phyloP scores from a whole-genome alignment of 2,329 filamentous ascomycete genomes.

The Hypoxylon sp. region DNA sequence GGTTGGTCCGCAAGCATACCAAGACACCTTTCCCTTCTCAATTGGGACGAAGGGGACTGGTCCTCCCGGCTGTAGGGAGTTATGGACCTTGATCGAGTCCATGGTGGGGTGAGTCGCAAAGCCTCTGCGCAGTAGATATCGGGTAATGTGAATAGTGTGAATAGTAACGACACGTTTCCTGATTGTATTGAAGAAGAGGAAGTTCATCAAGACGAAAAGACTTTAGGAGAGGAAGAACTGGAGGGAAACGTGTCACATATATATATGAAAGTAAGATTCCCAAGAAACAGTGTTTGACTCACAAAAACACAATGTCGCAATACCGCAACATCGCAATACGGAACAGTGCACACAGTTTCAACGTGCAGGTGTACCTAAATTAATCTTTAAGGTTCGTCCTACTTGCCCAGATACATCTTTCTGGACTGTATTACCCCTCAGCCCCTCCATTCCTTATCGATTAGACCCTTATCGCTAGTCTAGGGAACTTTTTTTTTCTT shows the following conservation, averaged over 20 bases:
- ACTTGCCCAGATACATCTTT: not conserved
- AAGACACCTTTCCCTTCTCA: slow-evolving; percentile 79
- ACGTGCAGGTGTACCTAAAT: not conserved
- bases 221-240: slow-evolving; percentile 21
- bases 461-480: slow-evolving; percentile 8
- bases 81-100: slow-evolving; percentile 80
- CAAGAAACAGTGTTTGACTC: slow-evolving; percentile 24
- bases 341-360: not conserved
- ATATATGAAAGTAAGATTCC: slow-evolving; percentile 36
- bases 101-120: slow-evolving; percentile 60
- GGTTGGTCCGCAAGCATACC: slow-evolving; percentile 93
- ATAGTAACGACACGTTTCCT: slow-evolving; percentile 52
- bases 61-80: slow-evolving; percentile 79
- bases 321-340: slow-evolving; percentile 9
- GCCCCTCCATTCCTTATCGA: slow-evolving; percentile 31
- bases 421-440: slow-evolving; percentile 14
- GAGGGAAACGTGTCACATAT: slow-evolving; percentile 40
- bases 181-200: slow-evolving; percentile 50
- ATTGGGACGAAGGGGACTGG: slow-evolving; percentile 83
- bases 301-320: slow-evolving; percentile 38
- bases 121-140: slow-evolving; percentile 51
- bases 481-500: slow-evolving; percentile 4
- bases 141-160: slow-evolving; percentile 46
- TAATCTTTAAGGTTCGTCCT: slow-evolving; percentile 3
- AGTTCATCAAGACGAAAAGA: slow-evolving; percentile 54